Base-by-base conservation (phyloP, 495 filamentous ascomycete species). In the Polyplosphaeria fusca region DNA sequence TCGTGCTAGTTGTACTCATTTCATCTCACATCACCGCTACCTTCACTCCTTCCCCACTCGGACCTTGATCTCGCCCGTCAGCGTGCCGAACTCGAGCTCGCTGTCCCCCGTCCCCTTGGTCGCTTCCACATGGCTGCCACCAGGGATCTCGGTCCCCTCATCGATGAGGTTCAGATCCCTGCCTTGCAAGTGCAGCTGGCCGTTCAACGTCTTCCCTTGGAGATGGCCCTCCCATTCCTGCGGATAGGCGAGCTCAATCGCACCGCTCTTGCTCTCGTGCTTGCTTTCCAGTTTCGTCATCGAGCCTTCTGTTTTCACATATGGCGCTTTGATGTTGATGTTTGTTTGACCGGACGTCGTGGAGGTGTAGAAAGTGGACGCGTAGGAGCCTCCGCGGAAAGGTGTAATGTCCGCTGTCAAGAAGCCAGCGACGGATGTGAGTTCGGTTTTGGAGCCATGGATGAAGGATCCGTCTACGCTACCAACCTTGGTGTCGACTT, bases 191-290 rank as follows among this genome's bases (percentile, higher is more conserved):
- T 50, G 46, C 19, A 67, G 25, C 30, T 16, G 28, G 4, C 64
- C 61, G 27, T 35, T 61, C 5, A 42, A 16, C 20, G 49, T 46
- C 2, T 44, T 57, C 1, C 64, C 64, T 2, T 64, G 42, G 7
- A 67, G 27, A 24, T 41, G 35, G 9, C 70, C 70, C 41, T 69
- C 65, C 70, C 70, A 71, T 40, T 63, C 65, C 25, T 69, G 52
- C 20, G 70, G 70, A 56, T 70, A 71, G n/a, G 37, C 39, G 16
- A 72, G 40, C 11, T 65, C 28, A 5, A 72, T 39, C 1, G 37
- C 27, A 3, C 70, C 70, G 3, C 62, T 63, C 7, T 30, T 45
- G 12, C 42, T 56, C 22, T 55, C 53, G 51, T 72, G 70, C 24
- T 27, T 24, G 39, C 61, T 66, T 7, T 40, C 32, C 11, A 72